Evolutionary conservation across 345 rosid species (phyloP), one percentile per base, ranked within the genome.

Genomic region (Hirschfeldia incana): DNA sequence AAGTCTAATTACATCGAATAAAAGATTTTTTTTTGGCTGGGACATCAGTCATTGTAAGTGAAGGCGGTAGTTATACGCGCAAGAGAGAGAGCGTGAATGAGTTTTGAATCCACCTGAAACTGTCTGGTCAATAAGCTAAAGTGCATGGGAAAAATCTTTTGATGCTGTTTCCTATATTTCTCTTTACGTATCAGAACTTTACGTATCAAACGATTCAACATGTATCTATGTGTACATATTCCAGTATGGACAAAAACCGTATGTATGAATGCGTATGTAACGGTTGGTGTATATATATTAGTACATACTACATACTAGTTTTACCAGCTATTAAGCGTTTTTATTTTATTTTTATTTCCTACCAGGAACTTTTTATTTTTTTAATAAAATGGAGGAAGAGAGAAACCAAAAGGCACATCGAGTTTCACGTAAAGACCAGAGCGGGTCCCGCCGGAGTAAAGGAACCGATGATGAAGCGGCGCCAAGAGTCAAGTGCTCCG

Each of bases 401-500:
- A 78, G 21, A 21, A 21, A 21, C 21, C 21, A 80, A 72, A 72
- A 65, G 72, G 73, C 83, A 27, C 83, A 80, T 84, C 82, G 86
- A 76, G 83, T 73, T 73, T 73, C 86, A 75, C 77, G 84, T 78
- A 81, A 62, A 53, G 70, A 77, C 27, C 21, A 21, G 21, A 21
- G 21, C 21, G 21, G 21, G 21, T 21, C 21, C 21, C 21, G 21
- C 21, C 28, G 46, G 28, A 15, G 65, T 72, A n/a, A 32, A 10
- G 64, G 55, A 58, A 39, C 26, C 37, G 63, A 33, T 0, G 65
- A 37, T 53, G 39, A 51, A 42, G n/a, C 78, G 42, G 73, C 80
- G 79, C 55, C 79, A 62, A 16, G 72, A 72, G 69, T 62, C n/a
- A 87, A 81, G 79, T 87, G 89, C 75, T 82, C 92, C 2, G 84